A percentile compares a stretch with the other conserved stretches of the same genome.
phyloP scores from a whole-genome alignment of 2,329 filamentous ascomycete genomes.

The Whalleya microplaca region DNA sequence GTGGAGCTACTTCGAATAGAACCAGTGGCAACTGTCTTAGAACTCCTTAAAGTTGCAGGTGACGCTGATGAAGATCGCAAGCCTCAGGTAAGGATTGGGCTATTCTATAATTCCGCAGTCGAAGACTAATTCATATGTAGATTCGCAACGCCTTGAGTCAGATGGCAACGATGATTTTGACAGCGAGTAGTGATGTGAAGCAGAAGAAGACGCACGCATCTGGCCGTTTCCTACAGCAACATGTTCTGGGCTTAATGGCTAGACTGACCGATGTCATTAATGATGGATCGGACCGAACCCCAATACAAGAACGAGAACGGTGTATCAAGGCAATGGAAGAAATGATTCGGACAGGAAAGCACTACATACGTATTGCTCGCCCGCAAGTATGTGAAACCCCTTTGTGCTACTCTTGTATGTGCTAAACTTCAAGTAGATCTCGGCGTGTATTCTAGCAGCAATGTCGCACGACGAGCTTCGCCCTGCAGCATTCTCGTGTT shows the following conservation, averaged over 20 bases:
- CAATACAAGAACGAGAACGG: constrained; percentile 70
- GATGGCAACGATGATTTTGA: constrained; percentile 48
- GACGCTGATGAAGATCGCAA: constrained; percentile 65
- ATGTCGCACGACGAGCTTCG: constrained; percentile 76
- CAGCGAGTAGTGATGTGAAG: constrained; percentile 46
- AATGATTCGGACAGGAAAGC: constrained; percentile 77
- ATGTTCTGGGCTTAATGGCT: constrained; percentile 86
- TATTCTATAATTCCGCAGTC: background rate
- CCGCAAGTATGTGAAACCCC: constrained; percentile 69
- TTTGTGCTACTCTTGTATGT: background rate
- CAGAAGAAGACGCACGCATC: constrained; percentile 61
- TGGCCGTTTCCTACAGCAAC: constrained; percentile 76
- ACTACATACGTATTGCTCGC: constrained; percentile 75
- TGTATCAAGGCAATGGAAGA: constrained; percentile 85
- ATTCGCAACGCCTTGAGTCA: constrained; percentile 51
- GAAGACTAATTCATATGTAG: constrained; percentile 42
- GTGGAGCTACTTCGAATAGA: constrained; percentile 73
- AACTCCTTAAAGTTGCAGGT: constrained; percentile 79
- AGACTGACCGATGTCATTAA: constrained; percentile 80
- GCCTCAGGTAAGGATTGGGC: constrained; percentile 53
- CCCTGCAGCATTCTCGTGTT: constrained; percentile 79
- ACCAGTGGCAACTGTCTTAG: constrained; percentile 74
- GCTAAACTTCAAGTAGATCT: constrained; percentile 62
- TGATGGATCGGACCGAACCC: constrained; percentile 59
- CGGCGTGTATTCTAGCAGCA: constrained; percentile 87